Conservation (phyloP, 805 yeast genomes). For the Spathaspora girioi region DNA sequence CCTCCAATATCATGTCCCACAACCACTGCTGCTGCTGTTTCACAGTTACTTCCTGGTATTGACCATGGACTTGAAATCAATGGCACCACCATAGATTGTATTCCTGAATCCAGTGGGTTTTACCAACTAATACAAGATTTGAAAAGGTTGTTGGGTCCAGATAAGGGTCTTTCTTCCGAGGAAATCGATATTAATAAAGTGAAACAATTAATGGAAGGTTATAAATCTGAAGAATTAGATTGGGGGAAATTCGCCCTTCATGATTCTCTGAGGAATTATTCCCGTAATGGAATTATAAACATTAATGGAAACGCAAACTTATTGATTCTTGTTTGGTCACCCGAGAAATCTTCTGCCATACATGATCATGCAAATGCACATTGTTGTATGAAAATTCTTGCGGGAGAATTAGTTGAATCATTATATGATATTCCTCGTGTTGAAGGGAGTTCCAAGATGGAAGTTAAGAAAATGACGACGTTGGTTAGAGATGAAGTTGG, state of each 20-base stretch:
- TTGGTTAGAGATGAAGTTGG: slow-evolving; percentile 47
- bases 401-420: slow-evolving; percentile 56
- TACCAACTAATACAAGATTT: slow-evolving; percentile 26
- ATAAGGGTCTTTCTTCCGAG: slow-evolving; percentile 34
- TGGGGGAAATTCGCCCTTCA: slow-evolving; percentile 58
- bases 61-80: slow-evolving; percentile 6
- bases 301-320: slow-evolving; percentile 70
- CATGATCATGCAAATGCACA: slow-evolving; percentile 79
- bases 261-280: slow-evolving; percentile 49
- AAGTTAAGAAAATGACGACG: slow-evolving; percentile 22
- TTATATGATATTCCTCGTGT: slow-evolving; percentile 48
- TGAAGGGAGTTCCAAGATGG: slow-evolving; percentile 18
- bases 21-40: not conserved
- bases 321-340: slow-evolving; percentile 67
- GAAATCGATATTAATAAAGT: slow-evolving; percentile 54
- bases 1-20: slow-evolving; percentile 3
- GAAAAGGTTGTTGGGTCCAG: slow-evolving; percentile 21
- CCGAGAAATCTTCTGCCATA: slow-evolving; percentile 58
- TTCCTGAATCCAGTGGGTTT: slow-evolving; percentile 14
- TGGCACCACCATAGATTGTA: slow-evolving; percentile 6
- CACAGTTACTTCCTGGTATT: slow-evolving; percentile 3
- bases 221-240: slow-evolving; percentile 45
- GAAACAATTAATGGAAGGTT: slow-evolving; percentile 43
- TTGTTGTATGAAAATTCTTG: slow-evolving; percentile 67
- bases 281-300: slow-evolving; percentile 71